A percentile compares a stretch with the other conserved stretches of the same genome.
Evolutionary conservation across 2,329 filamentous ascomycete species (phyloP).

Genomic region (Colletotrichum tamarilloi): DNA sequence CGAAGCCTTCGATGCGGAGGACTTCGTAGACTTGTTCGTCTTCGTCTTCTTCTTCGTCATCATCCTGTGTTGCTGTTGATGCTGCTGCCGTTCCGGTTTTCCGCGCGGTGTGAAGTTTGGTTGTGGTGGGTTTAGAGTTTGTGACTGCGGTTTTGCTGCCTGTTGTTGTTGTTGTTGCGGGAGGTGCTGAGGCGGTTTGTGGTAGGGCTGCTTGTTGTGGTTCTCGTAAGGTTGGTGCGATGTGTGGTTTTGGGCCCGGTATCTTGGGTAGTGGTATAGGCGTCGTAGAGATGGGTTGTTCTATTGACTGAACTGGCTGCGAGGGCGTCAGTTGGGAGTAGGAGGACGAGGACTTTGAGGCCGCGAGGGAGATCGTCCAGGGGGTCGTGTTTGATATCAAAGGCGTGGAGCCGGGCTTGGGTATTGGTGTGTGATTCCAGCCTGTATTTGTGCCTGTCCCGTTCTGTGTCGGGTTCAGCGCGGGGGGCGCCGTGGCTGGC

Average conservation of each 20-base stretch:
- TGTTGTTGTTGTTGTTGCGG: neutral
- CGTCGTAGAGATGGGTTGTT: neutral
- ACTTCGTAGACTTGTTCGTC: conserved; percentile 54
- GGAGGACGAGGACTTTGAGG: neutral
- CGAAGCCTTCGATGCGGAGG: conserved; percentile 55
- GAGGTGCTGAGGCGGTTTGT: neutral
- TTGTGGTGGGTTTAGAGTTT: neutral
- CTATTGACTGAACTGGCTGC: neutral
- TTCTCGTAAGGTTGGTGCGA: neutral
- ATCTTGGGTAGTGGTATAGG: neutral
- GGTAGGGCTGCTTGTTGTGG: neutral
- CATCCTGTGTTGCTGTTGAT: neutral
- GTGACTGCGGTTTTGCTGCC: neutral
- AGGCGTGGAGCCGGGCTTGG: conserved; percentile 21
- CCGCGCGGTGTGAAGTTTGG: neutral
- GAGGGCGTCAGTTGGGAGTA: neutral
- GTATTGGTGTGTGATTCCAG: neutral
- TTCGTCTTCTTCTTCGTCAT: conserved; percentile 33
- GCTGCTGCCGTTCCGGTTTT: neutral
- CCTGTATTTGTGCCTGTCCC: neutral
- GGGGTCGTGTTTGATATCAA: conserved; percentile 6
- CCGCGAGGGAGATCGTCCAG: neutral
- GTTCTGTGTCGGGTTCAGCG: neutral
- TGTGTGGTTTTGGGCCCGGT: neutral
- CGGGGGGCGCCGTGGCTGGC: neutral